Base-by-base conservation (phyloP, 257 asterid species). In the Anisodus tanguticus region DNA sequence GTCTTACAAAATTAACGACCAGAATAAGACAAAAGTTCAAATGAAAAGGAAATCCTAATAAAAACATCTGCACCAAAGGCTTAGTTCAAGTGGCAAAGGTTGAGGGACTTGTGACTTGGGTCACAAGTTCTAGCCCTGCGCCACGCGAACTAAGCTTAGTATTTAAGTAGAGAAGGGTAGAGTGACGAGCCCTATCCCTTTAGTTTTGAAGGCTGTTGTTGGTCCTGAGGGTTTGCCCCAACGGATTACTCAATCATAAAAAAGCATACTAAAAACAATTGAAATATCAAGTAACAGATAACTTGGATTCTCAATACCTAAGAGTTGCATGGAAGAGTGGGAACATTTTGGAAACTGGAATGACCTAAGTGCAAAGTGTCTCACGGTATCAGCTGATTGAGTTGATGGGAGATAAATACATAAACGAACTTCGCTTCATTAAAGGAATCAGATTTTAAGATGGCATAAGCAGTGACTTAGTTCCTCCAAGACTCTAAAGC, bases 401-500 rank as follows among this genome's bases (percentile, higher is more conserved):
- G 81, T 76, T 13, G 64, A 26, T 51, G 81, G 13, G 64, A 76
- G 26, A 76, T 76, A 53, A 51, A 76, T 53, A 15, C 8, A 53
- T 54, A 51, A 51, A 26, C 22, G 13, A 51, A 51, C 63, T 49
- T 26, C 3, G 15, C 39, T 51, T 26, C 1, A 26, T 22, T 51
- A 51, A 51, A 51, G 81, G 63, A 74, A 49, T 47, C 58, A 1
- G 6, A 74, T 49, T 47, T 49, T 19, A 22, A 76, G 26, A 51
- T 76, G 81, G 26, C 47, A 35, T 26, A 26, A 76, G 81, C 64
- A 51, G 17, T 6, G 17, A 10, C 2, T 51, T 51, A 76, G 22
- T 76, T 51, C 35, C 35, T 31, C 81, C 59, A 22, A 76, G 81
- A 76, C 81, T 51, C 81, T 53, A 76, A 31, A 22, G 45, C 81